Evolutionary conservation across 2,329 filamentous ascomycete genomes (phyloP), one percentile per base, ranked within the genome.

Genomic region (Fusarium verrucosum): DNA sequence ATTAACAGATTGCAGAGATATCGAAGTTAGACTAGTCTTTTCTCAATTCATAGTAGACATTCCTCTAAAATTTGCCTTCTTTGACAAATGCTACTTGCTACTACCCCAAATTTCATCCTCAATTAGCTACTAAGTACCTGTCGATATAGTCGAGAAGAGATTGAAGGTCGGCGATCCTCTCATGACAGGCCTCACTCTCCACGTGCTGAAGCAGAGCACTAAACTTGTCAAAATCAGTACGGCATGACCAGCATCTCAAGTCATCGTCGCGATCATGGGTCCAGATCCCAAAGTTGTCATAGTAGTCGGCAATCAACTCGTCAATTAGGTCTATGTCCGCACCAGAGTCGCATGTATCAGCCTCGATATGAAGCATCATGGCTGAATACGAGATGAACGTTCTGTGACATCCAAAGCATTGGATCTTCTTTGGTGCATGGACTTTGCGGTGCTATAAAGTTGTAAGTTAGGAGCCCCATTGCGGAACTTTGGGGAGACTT

Each of bases 331-430:
- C n/a, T 7, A n/a, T 7, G 11, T 53, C 40, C 5, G 45, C 41
- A 2, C 53, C 65, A 1, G 65, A 68, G 13, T 38, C 16, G n/a
- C 70, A 73, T 5, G 36, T 46, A 5, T 52, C 59, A n/a, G 47
- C 46, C 37, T 73, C 72, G 0, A 73, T 50, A 36, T 73, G 72
- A 9, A 73, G 50, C 23, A 73, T 43, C 63, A 70, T 67, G 5
- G 70, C 71, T 2, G 70, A 72, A 3, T 62, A 14, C 0, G 54
- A 54, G 3, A 40, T 42, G 11, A 73, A 72, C 26, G 11, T 35
- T 4, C 65, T 23, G 3, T 40, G 2, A 14, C 70, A 73, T 4
- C 65, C 63, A 1, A 56, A 35, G 5, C 71, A 73, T 17, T 67
- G 32, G 1, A 65, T 11, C 2, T 14, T 33, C 11, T 37, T 69